These are phyloP conservation scores for Fusarium sp. DNA, from an alignment of 2,329 filamentous ascomycete species.

Conservation along the genomic window DNA sequence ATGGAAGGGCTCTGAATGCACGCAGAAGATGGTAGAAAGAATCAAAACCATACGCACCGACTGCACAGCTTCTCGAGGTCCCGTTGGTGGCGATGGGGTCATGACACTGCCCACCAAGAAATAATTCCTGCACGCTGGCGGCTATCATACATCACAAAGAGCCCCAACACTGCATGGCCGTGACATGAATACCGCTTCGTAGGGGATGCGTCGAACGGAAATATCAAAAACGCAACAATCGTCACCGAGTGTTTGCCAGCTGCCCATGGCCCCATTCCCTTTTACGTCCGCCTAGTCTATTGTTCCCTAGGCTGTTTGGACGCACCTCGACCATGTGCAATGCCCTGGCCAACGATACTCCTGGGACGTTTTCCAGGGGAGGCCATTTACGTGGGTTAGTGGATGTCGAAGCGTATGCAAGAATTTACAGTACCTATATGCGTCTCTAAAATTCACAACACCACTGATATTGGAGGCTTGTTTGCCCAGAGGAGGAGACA, in stretches of 20 bases:
- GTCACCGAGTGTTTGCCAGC: not conserved
- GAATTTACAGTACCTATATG: not conserved
- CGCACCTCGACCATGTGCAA: not conserved
- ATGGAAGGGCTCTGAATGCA: not conserved
- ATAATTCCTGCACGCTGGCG: not conserved
- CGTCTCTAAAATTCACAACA: not conserved
- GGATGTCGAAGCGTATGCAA: not conserved
- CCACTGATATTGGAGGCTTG: not conserved
- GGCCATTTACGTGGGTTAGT: not conserved
- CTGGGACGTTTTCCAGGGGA: not conserved
- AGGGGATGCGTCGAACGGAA: not conserved
- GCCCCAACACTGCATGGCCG: fast-evolving
- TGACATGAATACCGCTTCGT: not conserved
- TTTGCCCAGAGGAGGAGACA: not conserved
- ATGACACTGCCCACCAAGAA: not conserved
- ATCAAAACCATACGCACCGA: not conserved
- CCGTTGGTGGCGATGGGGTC: not conserved
- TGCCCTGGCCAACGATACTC: not conserved
- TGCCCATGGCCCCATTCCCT: not conserved
- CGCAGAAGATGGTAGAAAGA: not conserved
- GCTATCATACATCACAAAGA: not conserved
- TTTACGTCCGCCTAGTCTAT: not conserved
- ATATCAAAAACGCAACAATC: not conserved
- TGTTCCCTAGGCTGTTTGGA: not conserved
- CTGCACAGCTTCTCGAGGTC: not conserved